Percentiles rank a stretch among this genome's conserved stretches.
phyloP scores from a whole-genome alignment of 2,329 filamentous ascomycete species.

The Penicillium crustosum region DNA sequence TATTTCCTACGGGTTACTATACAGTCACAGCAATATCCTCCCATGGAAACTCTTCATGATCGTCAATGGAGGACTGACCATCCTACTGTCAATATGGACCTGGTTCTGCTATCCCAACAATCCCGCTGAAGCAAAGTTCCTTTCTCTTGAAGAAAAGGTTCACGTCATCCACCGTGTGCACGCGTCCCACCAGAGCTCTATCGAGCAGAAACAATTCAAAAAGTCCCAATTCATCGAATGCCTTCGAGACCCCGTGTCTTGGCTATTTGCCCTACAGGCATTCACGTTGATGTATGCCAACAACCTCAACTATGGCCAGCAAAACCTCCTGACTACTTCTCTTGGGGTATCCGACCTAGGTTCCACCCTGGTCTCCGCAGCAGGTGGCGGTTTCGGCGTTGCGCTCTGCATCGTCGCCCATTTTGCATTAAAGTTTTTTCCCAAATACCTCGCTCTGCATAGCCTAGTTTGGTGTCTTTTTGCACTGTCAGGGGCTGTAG shows the following conservation, averaged over 20 bases:
- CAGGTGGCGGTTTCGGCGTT: too few relatives aligned
- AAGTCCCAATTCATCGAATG: background rate
- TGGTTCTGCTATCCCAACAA: background rate
- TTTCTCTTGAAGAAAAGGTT: background rate
- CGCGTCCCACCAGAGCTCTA: background rate
- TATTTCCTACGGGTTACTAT: background rate
- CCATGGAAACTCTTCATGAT: background rate
- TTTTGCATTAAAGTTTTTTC: too few relatives aligned
- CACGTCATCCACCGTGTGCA: background rate
- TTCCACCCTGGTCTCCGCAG: too few relatives aligned
- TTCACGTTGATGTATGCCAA: background rate
- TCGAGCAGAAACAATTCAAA: background rate
- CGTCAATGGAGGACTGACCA: background rate
- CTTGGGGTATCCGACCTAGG: background rate
- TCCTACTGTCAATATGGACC: background rate
- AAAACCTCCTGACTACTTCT: background rate
- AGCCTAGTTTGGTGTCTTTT: too few relatives aligned
- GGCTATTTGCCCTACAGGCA: background rate
- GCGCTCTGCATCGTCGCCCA: too few relatives aligned
- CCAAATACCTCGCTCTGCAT: too few relatives aligned
- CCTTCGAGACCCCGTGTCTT: background rate
- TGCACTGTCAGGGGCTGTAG: background rate
- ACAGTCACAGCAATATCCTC: background rate
- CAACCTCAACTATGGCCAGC: background rate
- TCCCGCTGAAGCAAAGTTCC: background rate